Conservation (phyloP, 495 filamentous ascomycete species). For the Hypoxylon intermedium region DNA sequence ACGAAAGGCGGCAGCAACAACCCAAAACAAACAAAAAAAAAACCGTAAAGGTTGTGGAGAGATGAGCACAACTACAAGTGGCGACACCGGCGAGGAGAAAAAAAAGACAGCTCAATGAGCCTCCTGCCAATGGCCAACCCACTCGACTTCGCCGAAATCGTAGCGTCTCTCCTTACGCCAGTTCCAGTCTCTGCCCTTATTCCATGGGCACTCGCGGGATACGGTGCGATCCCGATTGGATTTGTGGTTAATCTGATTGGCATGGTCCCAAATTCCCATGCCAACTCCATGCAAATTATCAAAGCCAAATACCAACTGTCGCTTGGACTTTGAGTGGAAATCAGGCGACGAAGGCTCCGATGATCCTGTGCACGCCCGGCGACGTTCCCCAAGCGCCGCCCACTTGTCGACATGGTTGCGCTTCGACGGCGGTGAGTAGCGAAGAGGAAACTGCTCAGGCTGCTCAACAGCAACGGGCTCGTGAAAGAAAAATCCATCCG, state of each 20-base stretch:
- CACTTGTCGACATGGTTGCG: conserved; percentile 77
- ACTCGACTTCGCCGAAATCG: conserved; percentile 79
- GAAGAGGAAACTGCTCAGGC: conserved; percentile 46
- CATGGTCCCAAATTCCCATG: conserved; percentile 46
- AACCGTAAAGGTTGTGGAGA: conserved; percentile 35
- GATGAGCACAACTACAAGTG: conserved; percentile 63
- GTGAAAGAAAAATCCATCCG: conserved; percentile 74
- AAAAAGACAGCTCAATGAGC: conserved; percentile 44
- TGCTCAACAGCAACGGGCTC: conserved; percentile 58
- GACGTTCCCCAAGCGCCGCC: conserved; percentile 80
- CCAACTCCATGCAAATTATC: conserved; percentile 44
- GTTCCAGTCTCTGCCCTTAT: conserved; percentile 53
- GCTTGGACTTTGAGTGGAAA: conserved; percentile 48
- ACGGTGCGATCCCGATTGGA: conserved; percentile 56
- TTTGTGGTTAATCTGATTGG: conserved; percentile 39
- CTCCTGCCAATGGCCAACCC: conserved; percentile 88
- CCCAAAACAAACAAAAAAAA: conserved; percentile 28
- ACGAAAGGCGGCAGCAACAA: conserved; percentile 30
- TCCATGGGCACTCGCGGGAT: conserved; percentile 53
- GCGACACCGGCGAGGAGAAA: conserved; percentile 44
- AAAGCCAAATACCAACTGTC: conserved; percentile 45
- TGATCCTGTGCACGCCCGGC: conserved; percentile 68
- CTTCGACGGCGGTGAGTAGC: conserved; percentile 60
- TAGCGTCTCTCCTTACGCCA: conserved; percentile 74
- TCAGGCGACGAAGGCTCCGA: conserved; percentile 53